A percentile compares a stretch with the other conserved stretches of the same genome.
Evolutionary conservation across 768 basidiomycete genomes (phyloP).

Genomic region (Boletales sp.): DNA sequence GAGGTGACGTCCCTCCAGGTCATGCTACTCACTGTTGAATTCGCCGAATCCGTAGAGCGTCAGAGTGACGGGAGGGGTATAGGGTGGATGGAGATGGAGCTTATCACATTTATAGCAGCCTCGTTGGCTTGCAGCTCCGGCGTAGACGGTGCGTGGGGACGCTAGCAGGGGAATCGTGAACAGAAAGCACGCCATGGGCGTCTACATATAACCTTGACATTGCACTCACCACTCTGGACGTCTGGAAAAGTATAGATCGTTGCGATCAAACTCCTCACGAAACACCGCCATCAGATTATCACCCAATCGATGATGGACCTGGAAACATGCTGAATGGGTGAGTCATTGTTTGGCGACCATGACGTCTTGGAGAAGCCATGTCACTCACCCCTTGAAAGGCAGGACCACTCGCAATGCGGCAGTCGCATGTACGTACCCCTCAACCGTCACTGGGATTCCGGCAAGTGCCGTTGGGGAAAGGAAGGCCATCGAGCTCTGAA

Average conservation of each 20-base stretch:
- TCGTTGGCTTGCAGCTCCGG: background rate
- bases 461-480: slow-evolving; percentile 3
- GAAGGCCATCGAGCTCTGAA: background rate
- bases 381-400: background rate
- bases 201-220: slow-evolving; percentile 5
- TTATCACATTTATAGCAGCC: slow-evolving; percentile 17
- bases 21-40: slow-evolving; percentile 11
- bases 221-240: background rate
- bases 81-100: background rate
- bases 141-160: background rate
- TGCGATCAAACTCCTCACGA: background rate
- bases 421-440: slow-evolving; percentile 6
- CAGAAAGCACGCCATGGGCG: slow-evolving; percentile 12
- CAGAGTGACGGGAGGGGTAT: slow-evolving; percentile 1
- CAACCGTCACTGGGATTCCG: background rate
- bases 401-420: slow-evolving; percentile 15
- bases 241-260: slow-evolving; percentile 4
- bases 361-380: slow-evolving; percentile 13
- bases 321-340: slow-evolving; percentile 15
- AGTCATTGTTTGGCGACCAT: slow-evolving; percentile 7
- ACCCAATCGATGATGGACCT: slow-evolving; percentile 10
- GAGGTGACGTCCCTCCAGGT: background rate
- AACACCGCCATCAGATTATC: slow-evolving; percentile 6
- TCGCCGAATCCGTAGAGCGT: background rate
- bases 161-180: background rate